Percentiles rank a stretch among this genome's conserved stretches.
phyloP scores from a whole-genome alignment of 345 rosid species.

The Euphorbia pulcherrima region DNA sequence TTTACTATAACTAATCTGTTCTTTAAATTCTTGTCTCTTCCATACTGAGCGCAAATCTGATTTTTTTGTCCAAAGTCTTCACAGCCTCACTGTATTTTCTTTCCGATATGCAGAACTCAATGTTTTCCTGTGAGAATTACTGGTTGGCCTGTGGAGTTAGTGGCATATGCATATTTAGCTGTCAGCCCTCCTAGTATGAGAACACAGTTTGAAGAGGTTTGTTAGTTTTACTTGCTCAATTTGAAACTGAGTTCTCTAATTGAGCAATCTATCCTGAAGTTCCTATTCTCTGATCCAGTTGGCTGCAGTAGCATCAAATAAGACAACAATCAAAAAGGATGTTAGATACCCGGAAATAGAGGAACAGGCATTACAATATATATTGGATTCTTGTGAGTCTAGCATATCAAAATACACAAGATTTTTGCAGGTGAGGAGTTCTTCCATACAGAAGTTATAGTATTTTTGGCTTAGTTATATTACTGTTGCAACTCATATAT shows the following conservation, averaged over 20 bases:
- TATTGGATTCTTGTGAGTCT: conserved; percentile 69
- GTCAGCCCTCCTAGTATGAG: conserved; percentile 88
- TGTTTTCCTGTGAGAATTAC: conserved; percentile 79
- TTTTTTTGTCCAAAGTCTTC: neutral
- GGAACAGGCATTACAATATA: conserved; percentile 69
- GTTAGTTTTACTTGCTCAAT: conserved; percentile 7
- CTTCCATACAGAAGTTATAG: neutral
- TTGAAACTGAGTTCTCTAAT: neutral
- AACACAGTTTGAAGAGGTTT: conserved; percentile 73
- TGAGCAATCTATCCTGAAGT: conserved; percentile 5
- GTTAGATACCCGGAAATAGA: conserved; percentile 63
- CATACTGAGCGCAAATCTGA: neutral
- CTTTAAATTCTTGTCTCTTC: neutral
- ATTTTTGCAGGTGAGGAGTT: conserved; percentile 67
- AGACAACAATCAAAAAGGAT: conserved; percentile 51
- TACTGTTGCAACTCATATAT: neutral
- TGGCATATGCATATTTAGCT: conserved; percentile 80
- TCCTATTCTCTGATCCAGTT: conserved; percentile 43
- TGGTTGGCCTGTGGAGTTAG: conserved; percentile 89
- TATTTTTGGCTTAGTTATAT: neutral
- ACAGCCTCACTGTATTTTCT: neutral
- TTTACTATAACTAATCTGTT: neutral
- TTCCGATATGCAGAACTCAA: conserved; percentile 49
- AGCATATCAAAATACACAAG: conserved; percentile 85
- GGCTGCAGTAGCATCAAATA: conserved; percentile 89